These are phyloP conservation scores for Chrysoporthe cubensis DNA, from an alignment of 2,329 filamentous ascomycete species.

Conservation along the genomic window DNA sequence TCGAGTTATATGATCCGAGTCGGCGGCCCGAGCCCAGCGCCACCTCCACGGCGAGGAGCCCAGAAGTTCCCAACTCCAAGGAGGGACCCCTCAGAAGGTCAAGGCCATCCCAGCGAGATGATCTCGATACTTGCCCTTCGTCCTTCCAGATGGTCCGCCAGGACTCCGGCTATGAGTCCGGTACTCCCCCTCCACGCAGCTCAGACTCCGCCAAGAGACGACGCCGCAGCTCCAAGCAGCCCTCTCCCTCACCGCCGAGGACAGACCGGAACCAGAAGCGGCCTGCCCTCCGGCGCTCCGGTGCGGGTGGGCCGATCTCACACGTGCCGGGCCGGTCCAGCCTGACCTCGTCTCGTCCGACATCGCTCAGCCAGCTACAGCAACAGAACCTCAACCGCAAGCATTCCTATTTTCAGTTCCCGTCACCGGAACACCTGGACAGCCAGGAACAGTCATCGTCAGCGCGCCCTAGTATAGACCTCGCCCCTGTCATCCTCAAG, in stretches of 20 bases:
- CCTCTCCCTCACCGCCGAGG: constrained; percentile 35
- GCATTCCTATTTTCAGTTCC: constrained; percentile 48
- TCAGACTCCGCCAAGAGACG: constrained; percentile 39
- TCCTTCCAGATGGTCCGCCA: constrained; percentile 54
- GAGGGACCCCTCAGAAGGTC: constrained; percentile 6
- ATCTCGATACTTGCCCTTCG: constrained; percentile 36
- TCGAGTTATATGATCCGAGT: constrained; percentile 51
- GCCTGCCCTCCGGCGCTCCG: constrained; percentile 46
- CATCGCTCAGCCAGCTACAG: constrained; percentile 32
- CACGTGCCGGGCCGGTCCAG: constrained; percentile 33
- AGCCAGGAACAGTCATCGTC: constrained; percentile 14
- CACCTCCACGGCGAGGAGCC: constrained; percentile 28
- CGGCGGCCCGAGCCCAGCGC: constrained; percentile 34
- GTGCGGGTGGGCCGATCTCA: constrained; percentile 42
- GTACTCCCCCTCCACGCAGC: constrained; percentile 41
- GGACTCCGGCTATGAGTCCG: constrained; percentile 63
- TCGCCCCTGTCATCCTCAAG: constrained; percentile 23
- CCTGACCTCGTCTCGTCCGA: constrained; percentile 35
- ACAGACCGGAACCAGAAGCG: constrained; percentile 41
- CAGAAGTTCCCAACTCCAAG: constrained; percentile 24
- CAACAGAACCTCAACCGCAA: constrained; percentile 34
- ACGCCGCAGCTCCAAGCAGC: constrained; percentile 37
- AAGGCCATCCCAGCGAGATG: constrained; percentile 30
- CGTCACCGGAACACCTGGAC: constrained; percentile 25
- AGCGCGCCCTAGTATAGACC: constrained; percentile 19